Evolutionary conservation across 2,329 filamentous ascomycete species (phyloP).

Genomic region (Colletotrichum limetticola): DNA sequence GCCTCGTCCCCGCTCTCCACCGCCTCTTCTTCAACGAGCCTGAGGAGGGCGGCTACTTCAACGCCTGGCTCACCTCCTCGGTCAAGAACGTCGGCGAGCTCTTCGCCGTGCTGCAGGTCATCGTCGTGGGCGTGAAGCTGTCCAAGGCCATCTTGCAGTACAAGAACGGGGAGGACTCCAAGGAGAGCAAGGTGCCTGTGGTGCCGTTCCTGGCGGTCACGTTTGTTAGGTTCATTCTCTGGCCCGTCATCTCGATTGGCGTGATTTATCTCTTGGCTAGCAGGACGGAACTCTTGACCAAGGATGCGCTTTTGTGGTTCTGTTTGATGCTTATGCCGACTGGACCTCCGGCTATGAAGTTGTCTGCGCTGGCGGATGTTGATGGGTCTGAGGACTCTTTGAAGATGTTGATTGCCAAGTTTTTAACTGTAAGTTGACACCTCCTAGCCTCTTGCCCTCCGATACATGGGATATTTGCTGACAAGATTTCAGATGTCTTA

Average conservation of each 20-base stretch:
- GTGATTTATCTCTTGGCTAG: slow-evolving; percentile 65
- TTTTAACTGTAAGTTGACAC: slow-evolving; percentile 50
- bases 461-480: not conserved
- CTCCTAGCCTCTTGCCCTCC: rapidly evolving
- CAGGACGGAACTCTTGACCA: slow-evolving; percentile 59
- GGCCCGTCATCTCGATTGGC: slow-evolving; percentile 62
- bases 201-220: slow-evolving; percentile 64
- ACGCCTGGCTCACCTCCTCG: slow-evolving; percentile 72
- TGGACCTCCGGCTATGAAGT: slow-evolving; percentile 58
- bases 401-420: slow-evolving; percentile 54
- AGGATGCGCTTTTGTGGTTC: slow-evolving; percentile 75
- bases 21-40: slow-evolving; percentile 68
- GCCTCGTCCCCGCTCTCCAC: slow-evolving; percentile 69
- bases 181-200: slow-evolving; percentile 44
- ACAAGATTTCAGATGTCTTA: slow-evolving; percentile 19
- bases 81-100: slow-evolving; percentile 71
- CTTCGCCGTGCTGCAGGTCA: slow-evolving; percentile 73
- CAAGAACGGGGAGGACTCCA: slow-evolving; percentile 43
- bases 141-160: slow-evolving; percentile 57
- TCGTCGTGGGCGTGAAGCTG: slow-evolving; percentile 75
- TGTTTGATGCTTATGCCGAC: slow-evolving; percentile 60
- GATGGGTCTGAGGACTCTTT: slow-evolving; percentile 50
- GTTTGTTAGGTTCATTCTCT: slow-evolving; percentile 67
- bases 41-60: slow-evolving; percentile 70
- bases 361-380: slow-evolving; percentile 57